These are phyloP conservation scores for Saccharomyces hybrid DNA, from an alignment of 1,139 yeast species.

Conservation along the genomic window DNA sequence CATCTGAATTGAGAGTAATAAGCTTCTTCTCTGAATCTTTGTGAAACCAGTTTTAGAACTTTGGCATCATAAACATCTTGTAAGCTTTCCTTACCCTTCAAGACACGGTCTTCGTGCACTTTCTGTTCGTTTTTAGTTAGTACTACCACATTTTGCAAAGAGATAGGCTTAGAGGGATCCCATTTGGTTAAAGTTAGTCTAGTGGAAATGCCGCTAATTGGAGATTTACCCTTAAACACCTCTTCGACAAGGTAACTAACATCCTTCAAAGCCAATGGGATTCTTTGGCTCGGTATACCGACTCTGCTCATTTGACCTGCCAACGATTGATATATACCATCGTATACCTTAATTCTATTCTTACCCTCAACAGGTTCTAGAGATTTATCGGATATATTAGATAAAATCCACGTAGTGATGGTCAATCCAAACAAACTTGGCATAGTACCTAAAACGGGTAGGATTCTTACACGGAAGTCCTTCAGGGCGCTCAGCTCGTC, in stretches of 20 bases:
- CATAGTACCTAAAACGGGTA: constrained; percentile 93
- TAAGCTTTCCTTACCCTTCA: constrained; percentile 54
- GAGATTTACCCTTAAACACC: constrained; percentile 85
- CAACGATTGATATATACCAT: constrained; percentile 68
- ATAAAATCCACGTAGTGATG: constrained; percentile 73
- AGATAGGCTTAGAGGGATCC: constrained; percentile 54
- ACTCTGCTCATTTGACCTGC: constrained; percentile 83
- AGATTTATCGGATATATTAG: constrained; percentile 78
- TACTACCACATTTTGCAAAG: constrained; percentile 69
- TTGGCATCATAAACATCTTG: constrained; percentile 58
- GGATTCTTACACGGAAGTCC: constrained; percentile 84
- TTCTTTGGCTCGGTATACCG: constrained; percentile 58
- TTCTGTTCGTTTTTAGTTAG: constrained; percentile 85
- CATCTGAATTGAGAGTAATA: constrained; percentile 57
- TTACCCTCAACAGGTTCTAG: constrained; percentile 85
- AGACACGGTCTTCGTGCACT: constrained; percentile 63
- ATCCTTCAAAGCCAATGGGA: constrained; percentile 66
- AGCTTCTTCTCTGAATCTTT: constrained; percentile 63
- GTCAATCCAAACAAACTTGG: constrained; percentile 94
- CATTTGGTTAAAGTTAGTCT: constrained; percentile 74
- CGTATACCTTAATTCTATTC: constrained; percentile 75
- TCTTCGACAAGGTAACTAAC: constrained; percentile 85
- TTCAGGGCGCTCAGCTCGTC: constrained; percentile 80
- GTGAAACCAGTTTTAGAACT: constrained; percentile 49
- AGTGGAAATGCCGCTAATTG: constrained; percentile 73